Evolutionary conservation across 768 basidiomycete species (phyloP).

Genomic region (Naganishia onofrii): DNA sequence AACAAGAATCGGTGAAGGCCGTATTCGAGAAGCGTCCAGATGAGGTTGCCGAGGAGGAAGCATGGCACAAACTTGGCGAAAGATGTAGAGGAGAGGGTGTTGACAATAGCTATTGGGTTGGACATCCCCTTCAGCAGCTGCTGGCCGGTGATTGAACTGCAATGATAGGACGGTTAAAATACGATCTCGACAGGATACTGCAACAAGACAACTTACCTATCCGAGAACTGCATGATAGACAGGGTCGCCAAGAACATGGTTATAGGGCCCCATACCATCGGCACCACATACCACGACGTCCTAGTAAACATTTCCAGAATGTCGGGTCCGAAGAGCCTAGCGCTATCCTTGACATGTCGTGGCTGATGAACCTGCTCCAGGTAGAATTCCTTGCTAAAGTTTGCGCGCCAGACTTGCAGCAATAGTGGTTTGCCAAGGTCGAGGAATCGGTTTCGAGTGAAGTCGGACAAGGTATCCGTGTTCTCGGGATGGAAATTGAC

Average conservation of each 20-base stretch:
- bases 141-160: conserved; percentile 40
- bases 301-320: conserved; percentile 82
- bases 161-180: conserved; percentile 48
- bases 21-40: conserved; percentile 96
- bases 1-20: conserved; percentile 92
- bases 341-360: conserved; percentile 75
- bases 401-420: conserved; percentile 77
- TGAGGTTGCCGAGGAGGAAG: conserved; percentile 78
- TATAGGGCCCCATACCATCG: conserved; percentile 87
- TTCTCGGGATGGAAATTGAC: conserved; percentile 90
- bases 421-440: conserved; percentile 82
- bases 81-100: conserved; percentile 54
- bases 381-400: conserved; percentile 94
- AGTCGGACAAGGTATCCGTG: conserved; percentile 77
- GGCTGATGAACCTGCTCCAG: conserved; percentile 96
- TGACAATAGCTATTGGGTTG: conserved; percentile 53
- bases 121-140: conserved; percentile 33
- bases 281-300: conserved; percentile 91
- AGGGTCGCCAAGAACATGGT: conserved; percentile 72
- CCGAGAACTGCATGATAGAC: conserved; percentile 68
- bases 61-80: conserved; percentile 58
- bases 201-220: conserved; percentile 33
- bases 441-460: conserved; percentile 82
- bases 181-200: background rate
- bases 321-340: conserved; percentile 78